Evolutionary conservation across 495 filamentous ascomycete species (phyloP).

Genomic region (Xylaria curta): DNA sequence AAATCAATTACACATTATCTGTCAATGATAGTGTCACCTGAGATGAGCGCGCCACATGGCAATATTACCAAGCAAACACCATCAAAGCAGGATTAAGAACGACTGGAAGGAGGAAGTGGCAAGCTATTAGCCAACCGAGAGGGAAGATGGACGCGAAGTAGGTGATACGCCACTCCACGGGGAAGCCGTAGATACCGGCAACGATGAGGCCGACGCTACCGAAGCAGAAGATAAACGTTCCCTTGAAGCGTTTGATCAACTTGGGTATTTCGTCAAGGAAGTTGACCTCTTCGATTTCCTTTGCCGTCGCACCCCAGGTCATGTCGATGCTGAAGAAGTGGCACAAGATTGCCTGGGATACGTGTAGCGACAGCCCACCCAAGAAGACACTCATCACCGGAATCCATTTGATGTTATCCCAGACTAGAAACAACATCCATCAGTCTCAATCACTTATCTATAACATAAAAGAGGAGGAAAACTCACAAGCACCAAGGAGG

Average conservation of each 20-base stretch:
- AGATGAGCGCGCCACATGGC: neutral
- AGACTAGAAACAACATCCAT: constrained; percentile 43
- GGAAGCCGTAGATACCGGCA: constrained; percentile 50
- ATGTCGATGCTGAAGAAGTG: constrained; percentile 70
- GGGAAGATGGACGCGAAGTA: constrained; percentile 66
- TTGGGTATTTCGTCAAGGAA: constrained; percentile 67
- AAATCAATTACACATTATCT: constrained; percentile 21
- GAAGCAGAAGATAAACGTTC: constrained; percentile 63
- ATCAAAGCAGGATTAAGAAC: constrained; percentile 69
- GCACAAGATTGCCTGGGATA: constrained; percentile 64
- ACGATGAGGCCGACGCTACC: constrained; percentile 55
- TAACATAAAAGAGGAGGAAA: neutral
- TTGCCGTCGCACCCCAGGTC: constrained; percentile 67
- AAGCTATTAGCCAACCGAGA: constrained; percentile 56
- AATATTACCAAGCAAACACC: constrained; percentile 66
- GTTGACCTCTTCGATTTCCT: constrained; percentile 64
- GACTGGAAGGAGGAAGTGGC: constrained; percentile 66
- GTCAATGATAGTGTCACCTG: neutral
- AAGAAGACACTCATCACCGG: constrained; percentile 68
- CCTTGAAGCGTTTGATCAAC: constrained; percentile 64
- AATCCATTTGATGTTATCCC: constrained; percentile 69
- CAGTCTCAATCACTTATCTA: constrained; percentile 30
- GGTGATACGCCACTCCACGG: constrained; percentile 61
- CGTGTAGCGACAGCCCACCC: constrained; percentile 69
- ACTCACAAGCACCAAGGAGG: constrained; percentile 46